Evolutionary conservation across 768 basidiomycete genomes (phyloP).

Genomic region (Favolaschia claudopus): DNA sequence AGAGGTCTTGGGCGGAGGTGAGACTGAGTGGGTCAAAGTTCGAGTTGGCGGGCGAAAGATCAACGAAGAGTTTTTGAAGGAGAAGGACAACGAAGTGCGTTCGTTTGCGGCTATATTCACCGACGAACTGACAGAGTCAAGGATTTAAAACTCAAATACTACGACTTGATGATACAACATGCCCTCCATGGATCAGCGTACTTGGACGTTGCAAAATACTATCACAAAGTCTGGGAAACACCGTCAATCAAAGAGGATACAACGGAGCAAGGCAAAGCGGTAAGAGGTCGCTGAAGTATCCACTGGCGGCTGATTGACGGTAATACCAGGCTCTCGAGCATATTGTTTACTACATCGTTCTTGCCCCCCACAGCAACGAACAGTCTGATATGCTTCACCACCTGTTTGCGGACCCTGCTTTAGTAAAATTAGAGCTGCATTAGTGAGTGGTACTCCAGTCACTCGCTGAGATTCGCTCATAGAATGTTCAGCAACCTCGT

Average conservation of each 20-base stretch:
- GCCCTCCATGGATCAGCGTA: slow-evolving; percentile 86
- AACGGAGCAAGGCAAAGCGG: slow-evolving; percentile 70
- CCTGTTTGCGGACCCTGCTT: slow-evolving; percentile 77
- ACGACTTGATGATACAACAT: slow-evolving; percentile 96
- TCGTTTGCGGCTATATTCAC: background rate
- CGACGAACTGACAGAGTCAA: slow-evolving; percentile 45
- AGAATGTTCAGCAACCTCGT: slow-evolving; percentile 77
- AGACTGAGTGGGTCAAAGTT: slow-evolving; percentile 93
- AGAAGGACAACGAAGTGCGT: slow-evolving; percentile 83
- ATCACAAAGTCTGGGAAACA: slow-evolving; percentile 97
- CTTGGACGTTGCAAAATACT: slow-evolving; percentile 94
- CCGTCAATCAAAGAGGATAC: slow-evolving; percentile 90
- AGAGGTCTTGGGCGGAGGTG: slow-evolving; percentile 71
- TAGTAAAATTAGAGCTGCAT: slow-evolving; percentile 84
- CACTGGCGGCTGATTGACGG: slow-evolving; percentile 14
- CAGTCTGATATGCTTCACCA: slow-evolving; percentile 97
- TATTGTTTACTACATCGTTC: slow-evolving; percentile 92
- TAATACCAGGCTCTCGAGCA: slow-evolving; percentile 82
- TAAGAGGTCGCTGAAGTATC: slow-evolving; percentile 46
- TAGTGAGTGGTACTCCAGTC: slow-evolving; percentile 58
- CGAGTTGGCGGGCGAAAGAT: slow-evolving; percentile 92
- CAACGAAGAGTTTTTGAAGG: slow-evolving; percentile 91
- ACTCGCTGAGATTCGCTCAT: slow-evolving; percentile 23
- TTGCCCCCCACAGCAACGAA: slow-evolving; percentile 95
- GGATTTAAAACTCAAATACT: slow-evolving; percentile 96